Evolutionary conservation across 163 green algal genomes (phyloP), one percentile per base, ranked within the genome.

Genomic region (Volvox carteri): DNA sequence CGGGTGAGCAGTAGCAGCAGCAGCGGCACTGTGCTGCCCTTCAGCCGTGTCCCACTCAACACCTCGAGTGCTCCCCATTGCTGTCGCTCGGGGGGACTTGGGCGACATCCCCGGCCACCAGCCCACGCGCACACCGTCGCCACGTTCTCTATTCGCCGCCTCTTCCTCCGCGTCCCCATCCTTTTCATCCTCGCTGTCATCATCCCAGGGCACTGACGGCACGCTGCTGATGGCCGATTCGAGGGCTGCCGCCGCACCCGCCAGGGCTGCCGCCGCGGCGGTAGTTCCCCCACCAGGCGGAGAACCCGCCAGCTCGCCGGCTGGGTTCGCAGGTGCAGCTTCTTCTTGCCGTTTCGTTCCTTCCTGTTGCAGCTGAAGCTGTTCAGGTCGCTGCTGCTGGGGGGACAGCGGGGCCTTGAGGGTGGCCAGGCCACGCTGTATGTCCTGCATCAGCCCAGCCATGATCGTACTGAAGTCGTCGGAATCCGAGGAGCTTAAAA

Each of bases 381-480:
- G 6, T 42, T 5, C 8, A 42, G n/a, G 78, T 39, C 8, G 56
- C 78, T n/a, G 39, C 65, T 6, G 78, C 78, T 23, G 54, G 4
- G 25, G 77, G 19, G 72, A 21, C 35, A 33, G 77, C 77, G 54
- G 52, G 50, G 78, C 60, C 42, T 70, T 37, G 42, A 88, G 44
- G 7, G 37, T 46, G 8, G 68, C 25, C 25, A 88, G 50, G 35
- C 83, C 68, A 18, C 83, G 35, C 48, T 81, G 48, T 1, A 88
- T 81, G 68, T 81, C 54, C 39, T 60, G 48, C 37, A 88, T 23
- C 25, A 88, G 48, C 12, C 68, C 83, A 4, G 83, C 35, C 83
- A 88, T 88, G 28, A 81, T 42, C n/a, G 48, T 19, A 1, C 46
- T 23, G 46, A 87, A 87, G 16, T 87, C 81, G 33, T 87, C 81